Base-by-base conservation (phyloP, 345 rosid species). In the Eucalyptus cladocalyx region DNA sequence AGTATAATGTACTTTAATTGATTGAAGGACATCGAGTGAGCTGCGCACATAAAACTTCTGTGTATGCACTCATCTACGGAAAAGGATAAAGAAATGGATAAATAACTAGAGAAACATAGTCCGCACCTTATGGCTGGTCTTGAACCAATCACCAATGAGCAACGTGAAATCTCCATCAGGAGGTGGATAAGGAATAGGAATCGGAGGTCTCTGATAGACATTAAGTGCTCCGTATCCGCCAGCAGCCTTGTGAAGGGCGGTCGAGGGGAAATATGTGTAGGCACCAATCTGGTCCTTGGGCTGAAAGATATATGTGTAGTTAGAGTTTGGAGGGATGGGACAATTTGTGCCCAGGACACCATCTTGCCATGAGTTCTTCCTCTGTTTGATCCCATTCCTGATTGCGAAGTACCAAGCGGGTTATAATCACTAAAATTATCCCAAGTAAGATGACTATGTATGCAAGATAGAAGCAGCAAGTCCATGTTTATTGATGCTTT, bases 301-400 rank as follows among this genome's bases (percentile, higher is more conserved):
- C 90, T 97, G 99, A 85, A 97, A 95, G 69, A 92, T 95, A 92
- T 95, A 96, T 37, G 99, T 96, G 93, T 90, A 97, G 93, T 97
- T 96, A 32, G 96, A 89, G 92, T 96, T 96, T 43, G 98, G 97
- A 76, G 92, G 96, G 89, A 97, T 94, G 58, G 99, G 98, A 90
- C 99, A 97, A 88, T 95, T 97, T 87, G 99, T 97, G 47, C 98
- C 99, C 72, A 93, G 48, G 0, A 96, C 98, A 26, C 98, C 99
- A 87, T 97, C 99, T 90, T 96, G 97, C 95, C 96, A 97, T 48
- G 99, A 97, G 91, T 95, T 96, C 92, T 94, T 97, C 95, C 99
- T 94, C 88, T 96, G 98, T 81, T 97, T 96, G 21, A 96, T 91
- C 56, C 99, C 99, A 89, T 97, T 97, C 98, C 99, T 89, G 88